Evolutionary conservation across 257 asterid genomes (phyloP).

Genomic region (Voacanga thouarsii): DNA sequence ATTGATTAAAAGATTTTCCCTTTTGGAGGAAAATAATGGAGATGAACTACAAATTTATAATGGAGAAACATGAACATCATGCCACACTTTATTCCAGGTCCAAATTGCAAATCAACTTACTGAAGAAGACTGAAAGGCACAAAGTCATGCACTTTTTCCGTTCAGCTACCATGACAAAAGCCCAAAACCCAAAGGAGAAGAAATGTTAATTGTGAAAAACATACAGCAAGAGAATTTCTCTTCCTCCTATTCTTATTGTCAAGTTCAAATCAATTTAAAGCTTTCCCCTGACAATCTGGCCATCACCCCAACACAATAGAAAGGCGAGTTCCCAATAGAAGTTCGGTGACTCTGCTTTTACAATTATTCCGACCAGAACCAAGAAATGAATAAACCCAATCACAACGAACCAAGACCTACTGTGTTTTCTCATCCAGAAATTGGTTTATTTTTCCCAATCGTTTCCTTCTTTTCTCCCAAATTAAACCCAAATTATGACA

Average conservation of each 20-base stretch:
- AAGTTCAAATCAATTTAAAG: not conserved
- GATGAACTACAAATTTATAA: not conserved
- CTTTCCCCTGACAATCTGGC: not conserved
- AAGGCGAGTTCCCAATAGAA: not conserved
- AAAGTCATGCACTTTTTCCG: not conserved
- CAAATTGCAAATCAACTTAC: not conserved
- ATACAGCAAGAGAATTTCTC: not conserved
- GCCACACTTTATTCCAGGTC: not conserved
- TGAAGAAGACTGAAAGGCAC: not conserved
- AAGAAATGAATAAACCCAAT: not conserved
- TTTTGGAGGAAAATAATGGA: not conserved
- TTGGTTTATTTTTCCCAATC: not conserved
- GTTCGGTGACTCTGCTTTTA: not conserved
- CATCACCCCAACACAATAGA: not conserved
- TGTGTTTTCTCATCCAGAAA: not conserved
- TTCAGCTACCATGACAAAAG: not conserved
- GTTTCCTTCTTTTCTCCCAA: not conserved
- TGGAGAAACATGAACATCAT: not conserved
- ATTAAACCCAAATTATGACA: not conserved
- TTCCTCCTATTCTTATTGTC: not conserved
- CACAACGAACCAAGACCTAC: not conserved
- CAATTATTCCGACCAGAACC: not conserved
- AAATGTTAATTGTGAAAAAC: not conserved
- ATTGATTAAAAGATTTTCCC: not conserved
- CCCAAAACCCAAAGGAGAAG: no score